Evolutionary conservation across 306 rosid species (phyloP), one percentile per base, ranked within the genome.

Genomic region (Quercus suber): DNA sequence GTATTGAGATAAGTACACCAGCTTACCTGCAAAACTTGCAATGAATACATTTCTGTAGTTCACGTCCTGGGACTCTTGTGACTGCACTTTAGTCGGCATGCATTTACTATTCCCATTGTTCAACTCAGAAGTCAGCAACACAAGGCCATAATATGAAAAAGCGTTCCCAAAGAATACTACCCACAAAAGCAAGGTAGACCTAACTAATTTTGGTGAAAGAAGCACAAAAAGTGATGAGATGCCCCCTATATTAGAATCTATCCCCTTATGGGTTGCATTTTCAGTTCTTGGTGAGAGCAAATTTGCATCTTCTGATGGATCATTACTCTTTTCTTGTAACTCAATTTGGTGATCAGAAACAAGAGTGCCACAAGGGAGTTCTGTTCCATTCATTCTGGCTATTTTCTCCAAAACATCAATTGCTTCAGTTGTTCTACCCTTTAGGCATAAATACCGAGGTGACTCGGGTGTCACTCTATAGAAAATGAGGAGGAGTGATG

Each of bases 141-240:
- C 97, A 43, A 95, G 97, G 84, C 99, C 99, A 65, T 95, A 95
- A 82, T 95, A 95, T 61, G 98, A 91, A 85, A 95, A 95, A 8
- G 98, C 98, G 76, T 91, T 95, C 73, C 99, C 98, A 82, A 95
- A 90, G 82, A 95, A 95, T 73, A 95, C 98, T 25, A 81, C 83
- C 97, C 98, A 95, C 70, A 95, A 86, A 73, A 95, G 96, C 89
- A 95, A 85, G 76, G 98, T 95, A 41, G 99, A 87, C 85, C 79
- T 86, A 27, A 88, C 74, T 85, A 95, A 85, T 55, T 87, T 77
- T 68, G 94, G 89, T 72, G 99, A 95, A 75, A 95, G 92, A 83
- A 95, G 98, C 86, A 76, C 69, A 20, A 67, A 61, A 52, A 91
- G 59, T 74, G 98, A 90, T 23, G 97, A 91, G 74, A 91, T 49